Evolutionary conservation across 805 yeast genomes (phyloP), one percentile per base, ranked within the genome.

Genomic region (Pichia ethanolica): DNA sequence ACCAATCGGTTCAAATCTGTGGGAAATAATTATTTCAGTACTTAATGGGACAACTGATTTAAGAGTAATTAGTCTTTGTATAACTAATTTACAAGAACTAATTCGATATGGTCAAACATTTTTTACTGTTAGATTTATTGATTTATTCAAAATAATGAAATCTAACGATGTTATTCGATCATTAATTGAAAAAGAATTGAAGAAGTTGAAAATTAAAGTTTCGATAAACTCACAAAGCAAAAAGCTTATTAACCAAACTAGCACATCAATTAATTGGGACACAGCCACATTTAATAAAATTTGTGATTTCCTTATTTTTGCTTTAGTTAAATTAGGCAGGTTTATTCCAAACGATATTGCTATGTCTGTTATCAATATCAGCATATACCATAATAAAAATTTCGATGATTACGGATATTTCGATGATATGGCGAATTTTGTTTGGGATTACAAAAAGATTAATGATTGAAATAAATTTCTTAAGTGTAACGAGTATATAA

Each of bases 1-100:
- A 13, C 86, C 86, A 0, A 53, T 72, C 1, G 67, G 75, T 5
- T 78, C 81, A n/a, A 65, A 72, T 2, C 53, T 72, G 1, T 82
- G 86, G 86, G 78, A 79, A 3, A 62, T 71, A 4, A 59, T 75
- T 3, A 52, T 64, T 7, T 56, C 57, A 35, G 54, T 57, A 28
- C 30, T 61, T 6, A 33, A 52, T 3, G 26, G 35, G 8, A 47
- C 53, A 42, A 54, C 57, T 4, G 69, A 69, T 51, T 43, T 58
- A 7, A 64, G 67, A 46, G 50, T 72, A 6, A 58, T 66, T 5
- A 54, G 59, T 0, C 48, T 57, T 6, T 61, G 72, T 1, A 39
- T 71, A 3, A 59, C 60, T 5, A 61, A 65, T 1, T 48, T 68
- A 7, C 38, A 47, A 3, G 48, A 52, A 11, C 46, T 71, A 32